Evolutionary conservation across 306 rosid genomes (phyloP).

Genomic region (Prunus mongolica): DNA sequence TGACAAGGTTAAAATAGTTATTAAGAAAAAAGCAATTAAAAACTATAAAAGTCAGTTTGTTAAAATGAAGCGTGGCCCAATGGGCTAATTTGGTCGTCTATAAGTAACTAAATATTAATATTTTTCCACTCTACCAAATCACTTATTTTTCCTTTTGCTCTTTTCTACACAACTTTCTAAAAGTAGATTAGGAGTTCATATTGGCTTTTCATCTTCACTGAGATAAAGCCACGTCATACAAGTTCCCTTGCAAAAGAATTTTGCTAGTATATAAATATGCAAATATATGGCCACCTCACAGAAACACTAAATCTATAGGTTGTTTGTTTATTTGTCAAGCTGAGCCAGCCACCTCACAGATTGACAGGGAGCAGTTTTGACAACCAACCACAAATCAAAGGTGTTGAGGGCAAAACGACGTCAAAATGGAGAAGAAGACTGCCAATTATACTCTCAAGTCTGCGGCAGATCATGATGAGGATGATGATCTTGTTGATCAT

Average conservation of each 20-base stretch:
- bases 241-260: background rate
- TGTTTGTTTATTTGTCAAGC: background rate
- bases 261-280: background rate
- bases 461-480: background rate
- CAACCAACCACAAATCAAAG: background rate
- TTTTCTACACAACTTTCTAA: background rate
- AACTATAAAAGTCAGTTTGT: no score
- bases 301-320: background rate
- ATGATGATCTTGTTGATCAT: slow-evolving; percentile 6
- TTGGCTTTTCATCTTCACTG: background rate
- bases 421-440: background rate
- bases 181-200: background rate
- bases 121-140: background rate
- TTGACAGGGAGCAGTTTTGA: background rate
- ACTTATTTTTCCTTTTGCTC: background rate
- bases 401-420: background rate
- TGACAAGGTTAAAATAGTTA: no score
- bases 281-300: background rate
- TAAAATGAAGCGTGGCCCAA: no score
- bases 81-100: no score
- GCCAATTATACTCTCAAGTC: no score
- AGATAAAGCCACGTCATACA: background rate
- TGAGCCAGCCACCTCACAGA: background rate
- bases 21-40: no score
- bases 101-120: background rate